Evolutionary conservation across 179 eudicot species (phyloP).

Genomic region (Spinacia oleracea): DNA sequence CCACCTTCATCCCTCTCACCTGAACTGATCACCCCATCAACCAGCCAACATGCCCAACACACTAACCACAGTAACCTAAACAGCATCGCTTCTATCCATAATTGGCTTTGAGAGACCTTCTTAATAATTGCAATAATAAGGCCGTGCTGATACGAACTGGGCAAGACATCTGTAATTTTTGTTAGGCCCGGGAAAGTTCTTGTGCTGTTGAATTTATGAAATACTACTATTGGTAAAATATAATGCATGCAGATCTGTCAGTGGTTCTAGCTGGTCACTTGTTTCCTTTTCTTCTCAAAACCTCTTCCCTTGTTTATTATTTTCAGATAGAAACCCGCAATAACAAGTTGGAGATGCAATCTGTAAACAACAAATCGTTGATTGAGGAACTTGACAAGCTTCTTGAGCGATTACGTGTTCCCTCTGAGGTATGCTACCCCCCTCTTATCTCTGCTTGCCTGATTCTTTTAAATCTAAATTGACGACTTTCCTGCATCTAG

Average conservation of each 20-base stretch:
- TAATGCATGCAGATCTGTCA: neutral
- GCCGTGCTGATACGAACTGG: neutral
- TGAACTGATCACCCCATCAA: no score
- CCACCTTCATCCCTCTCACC: no score
- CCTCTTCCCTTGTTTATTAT: slow-evolving; percentile 1
- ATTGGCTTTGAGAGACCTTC: neutral
- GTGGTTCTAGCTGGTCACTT: neutral
- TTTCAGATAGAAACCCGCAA: slow-evolving; percentile 93
- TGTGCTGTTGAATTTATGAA: neutral
- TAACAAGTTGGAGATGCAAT: slow-evolving; percentile 95
- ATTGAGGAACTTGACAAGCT: slow-evolving; percentile 94
- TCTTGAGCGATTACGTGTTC: slow-evolving; percentile 78
- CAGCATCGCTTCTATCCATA: neutral
- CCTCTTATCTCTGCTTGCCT: slow-evolving; percentile 5
- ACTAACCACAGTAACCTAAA: no score
- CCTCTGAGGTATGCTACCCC: slow-evolving; percentile 60
- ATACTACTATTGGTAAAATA: neutral
- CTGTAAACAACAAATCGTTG: slow-evolving; percentile 75
- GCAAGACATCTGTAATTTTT: neutral
- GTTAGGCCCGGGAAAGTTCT: neutral
- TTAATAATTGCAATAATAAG: neutral
- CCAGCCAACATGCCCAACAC: no score
- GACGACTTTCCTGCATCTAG: slow-evolving; percentile 43
- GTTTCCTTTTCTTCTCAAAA: neutral
- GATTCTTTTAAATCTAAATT: slow-evolving; percentile 3